A percentile compares a stretch with the other conserved stretches of the same genome.
Conservation (phyloP, 306 rosid species). For the Coriaria nepalensis region DNA sequence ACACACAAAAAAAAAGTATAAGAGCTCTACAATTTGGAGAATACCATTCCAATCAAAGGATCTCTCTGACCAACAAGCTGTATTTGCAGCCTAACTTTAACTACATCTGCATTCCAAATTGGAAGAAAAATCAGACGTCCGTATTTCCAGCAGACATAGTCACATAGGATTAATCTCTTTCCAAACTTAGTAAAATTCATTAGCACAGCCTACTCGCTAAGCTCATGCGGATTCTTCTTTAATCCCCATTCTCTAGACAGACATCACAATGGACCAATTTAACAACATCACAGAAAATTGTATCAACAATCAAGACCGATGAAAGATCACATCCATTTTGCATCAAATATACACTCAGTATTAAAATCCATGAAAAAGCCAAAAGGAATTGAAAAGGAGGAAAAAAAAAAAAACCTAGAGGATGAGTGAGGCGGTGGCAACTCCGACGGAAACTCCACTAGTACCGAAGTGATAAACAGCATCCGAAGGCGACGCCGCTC, state of each 20-base stretch:
- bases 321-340: too few species aligned
- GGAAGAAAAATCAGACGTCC: constrained; percentile 12
- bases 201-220: too few species aligned
- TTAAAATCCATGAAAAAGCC: too few species aligned
- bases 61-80: constrained; percentile 94
- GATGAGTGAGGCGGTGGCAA: constrained; percentile 76
- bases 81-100: constrained; percentile 96
- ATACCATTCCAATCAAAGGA: constrained; percentile 87
- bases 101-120: constrained; percentile 61
- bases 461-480: constrained; percentile 57
- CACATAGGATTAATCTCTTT: background rate
- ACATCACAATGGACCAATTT: too few species aligned
- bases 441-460: constrained; percentile 76
- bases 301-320: too few species aligned
- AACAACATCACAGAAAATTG: too few species aligned
- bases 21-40: background rate
- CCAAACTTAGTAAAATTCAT: too few species aligned
- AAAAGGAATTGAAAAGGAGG: background rate
- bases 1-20: constrained; percentile 2
- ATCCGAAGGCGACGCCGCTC: constrained; percentile 50
- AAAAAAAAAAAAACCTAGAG: constrained; percentile 38
- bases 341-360: too few species aligned
- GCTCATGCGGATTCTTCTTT: too few species aligned
- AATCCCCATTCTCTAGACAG: too few species aligned
- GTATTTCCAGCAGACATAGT: constrained; percentile 1